A percentile compares a stretch with the other conserved stretches of the same genome.
Conservation (phyloP, 768 basidiomycete species). For the Agrocybe chaxingu region DNA sequence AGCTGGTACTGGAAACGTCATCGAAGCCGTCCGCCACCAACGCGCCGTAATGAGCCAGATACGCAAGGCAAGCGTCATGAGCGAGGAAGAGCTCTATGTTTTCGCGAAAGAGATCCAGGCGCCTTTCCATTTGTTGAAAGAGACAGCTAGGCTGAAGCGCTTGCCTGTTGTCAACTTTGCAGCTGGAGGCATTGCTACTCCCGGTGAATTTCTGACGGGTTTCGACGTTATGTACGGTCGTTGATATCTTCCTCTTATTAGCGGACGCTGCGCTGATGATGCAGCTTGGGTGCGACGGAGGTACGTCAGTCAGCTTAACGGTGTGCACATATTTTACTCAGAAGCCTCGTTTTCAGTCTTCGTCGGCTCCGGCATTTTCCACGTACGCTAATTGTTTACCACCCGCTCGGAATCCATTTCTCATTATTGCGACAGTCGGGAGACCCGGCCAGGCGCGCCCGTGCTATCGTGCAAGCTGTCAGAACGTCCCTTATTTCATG, state of each 20-base stretch:
- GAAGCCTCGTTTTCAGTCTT: slow-evolving; percentile 58
- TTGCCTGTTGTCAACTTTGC: slow-evolving; percentile 97
- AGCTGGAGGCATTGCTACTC: slow-evolving; percentile 90
- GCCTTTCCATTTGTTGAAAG: slow-evolving; percentile 94
- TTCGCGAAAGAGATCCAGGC: slow-evolving; percentile 92
- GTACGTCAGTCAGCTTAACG: slow-evolving; percentile 39
- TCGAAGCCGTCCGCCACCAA: slow-evolving; percentile 92
- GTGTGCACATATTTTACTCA: slow-evolving; percentile 4
- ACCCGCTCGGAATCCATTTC: background rate
- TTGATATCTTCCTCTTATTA: slow-evolving; percentile 21
- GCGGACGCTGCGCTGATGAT: slow-evolving; percentile 99
- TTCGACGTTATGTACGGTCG: background rate
- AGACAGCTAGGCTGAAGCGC: slow-evolving; percentile 89
- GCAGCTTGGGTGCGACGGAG: slow-evolving; percentile 96
- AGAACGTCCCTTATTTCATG: slow-evolving; percentile 10
- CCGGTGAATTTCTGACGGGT: slow-evolving; percentile 46
- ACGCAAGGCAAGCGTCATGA: slow-evolving; percentile 82
- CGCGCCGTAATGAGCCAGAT: slow-evolving; percentile 84
- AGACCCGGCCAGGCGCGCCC: slow-evolving; percentile 90
- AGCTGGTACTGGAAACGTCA: slow-evolving; percentile 86
- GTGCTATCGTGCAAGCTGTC: slow-evolving; percentile 95
- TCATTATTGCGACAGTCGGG: slow-evolving; percentile 55
- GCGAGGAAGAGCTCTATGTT: slow-evolving; percentile 90
- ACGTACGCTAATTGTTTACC: slow-evolving; percentile 45
- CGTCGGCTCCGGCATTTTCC: slow-evolving; percentile 97